Evolutionary conservation across 805 yeast genomes (phyloP).

Genomic region (Candida anglica): DNA sequence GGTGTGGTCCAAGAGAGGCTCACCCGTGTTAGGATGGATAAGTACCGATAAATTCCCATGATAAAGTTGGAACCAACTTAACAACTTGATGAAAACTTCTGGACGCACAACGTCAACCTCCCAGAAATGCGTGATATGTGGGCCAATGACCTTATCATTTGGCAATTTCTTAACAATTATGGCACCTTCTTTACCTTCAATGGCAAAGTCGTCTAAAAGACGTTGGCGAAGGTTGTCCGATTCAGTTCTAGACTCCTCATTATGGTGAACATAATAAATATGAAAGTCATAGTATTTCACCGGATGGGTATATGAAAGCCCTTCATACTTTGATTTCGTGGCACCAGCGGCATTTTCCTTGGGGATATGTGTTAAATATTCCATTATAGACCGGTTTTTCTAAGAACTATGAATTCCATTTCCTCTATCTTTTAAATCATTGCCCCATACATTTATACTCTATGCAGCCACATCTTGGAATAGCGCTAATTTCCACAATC

Average conservation of each 20-base stretch:
- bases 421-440: too few species aligned
- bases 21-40: constrained; percentile 32
- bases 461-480: too few species aligned
- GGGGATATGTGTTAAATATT: constrained; percentile 20
- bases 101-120: constrained; percentile 30
- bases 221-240: constrained; percentile 15
- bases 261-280: constrained; percentile 23
- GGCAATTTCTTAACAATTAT: constrained; percentile 25
- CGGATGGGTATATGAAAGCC: constrained; percentile 18
- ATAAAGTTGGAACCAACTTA: constrained; percentile 27
- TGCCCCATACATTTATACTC: too few species aligned
- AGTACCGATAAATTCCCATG: constrained; percentile 28
- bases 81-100: constrained; percentile 21
- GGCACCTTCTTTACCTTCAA: constrained; percentile 20
- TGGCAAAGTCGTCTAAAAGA: constrained; percentile 19
- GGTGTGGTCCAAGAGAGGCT: constrained; percentile 24
- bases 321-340: constrained; percentile 11
- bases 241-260: constrained; percentile 13
- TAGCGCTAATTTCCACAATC: too few species aligned
- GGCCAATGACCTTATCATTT: constrained; percentile 23
- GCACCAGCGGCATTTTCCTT: constrained; percentile 15
- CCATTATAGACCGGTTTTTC: constrained; percentile 13
- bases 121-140: constrained; percentile 30
- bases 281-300: constrained; percentile 30
- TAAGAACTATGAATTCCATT: too few species aligned